Evolutionary conservation across 768 basidiomycete genomes (phyloP), one percentile per base, ranked within the genome.

Genomic region (Agaricus bisporus): DNA sequence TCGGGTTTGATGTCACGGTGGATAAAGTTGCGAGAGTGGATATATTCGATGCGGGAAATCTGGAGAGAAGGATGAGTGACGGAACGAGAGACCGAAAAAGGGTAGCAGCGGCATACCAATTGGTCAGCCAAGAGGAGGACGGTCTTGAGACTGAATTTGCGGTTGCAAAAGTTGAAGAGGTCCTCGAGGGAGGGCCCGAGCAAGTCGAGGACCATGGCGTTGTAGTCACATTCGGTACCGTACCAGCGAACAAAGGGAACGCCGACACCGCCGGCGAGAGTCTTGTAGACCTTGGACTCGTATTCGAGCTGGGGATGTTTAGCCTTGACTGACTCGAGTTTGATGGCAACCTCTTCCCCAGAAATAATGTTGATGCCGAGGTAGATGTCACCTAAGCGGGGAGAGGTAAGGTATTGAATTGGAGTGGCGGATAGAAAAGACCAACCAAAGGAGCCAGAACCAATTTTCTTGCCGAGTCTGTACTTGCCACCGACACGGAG

Each of bases 281-380:
- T 93, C 84, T 98, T 98, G 75, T 87, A 88, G 45, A 91, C 89
- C 70, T 90, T 89, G 60, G 86, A 88, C 73, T 99, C 95, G 67
- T 99, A 99, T 70, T 99, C 97, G 64, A 99, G 88, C 73, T 99
- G 97, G n/a, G 97, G 97, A 62, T 99, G 97, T 72, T 99, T 99
- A 61, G 97, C 97, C 73, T 99, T 99, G 70, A 98, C 93, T 1
- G 95, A 98, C 73, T 99, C 97, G 63, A 99, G 91, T 74, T 99
- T 99, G 81, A 99, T 99, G 67, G 94, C 97, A 57, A 98, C 95
- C 68, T 98, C 97, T 69, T 99, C 97, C 22, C 95, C 95, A 15
- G 95, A 98, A 68, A 98, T 98, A 76, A 99, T 98, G 80, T 98
- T 99, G 71, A 97, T 95, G 54, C 97, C 97, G 58, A 98, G 91